Evolutionary conservation across 345 rosid genomes (phyloP).

Genomic region (Hypericum perforatum): DNA sequence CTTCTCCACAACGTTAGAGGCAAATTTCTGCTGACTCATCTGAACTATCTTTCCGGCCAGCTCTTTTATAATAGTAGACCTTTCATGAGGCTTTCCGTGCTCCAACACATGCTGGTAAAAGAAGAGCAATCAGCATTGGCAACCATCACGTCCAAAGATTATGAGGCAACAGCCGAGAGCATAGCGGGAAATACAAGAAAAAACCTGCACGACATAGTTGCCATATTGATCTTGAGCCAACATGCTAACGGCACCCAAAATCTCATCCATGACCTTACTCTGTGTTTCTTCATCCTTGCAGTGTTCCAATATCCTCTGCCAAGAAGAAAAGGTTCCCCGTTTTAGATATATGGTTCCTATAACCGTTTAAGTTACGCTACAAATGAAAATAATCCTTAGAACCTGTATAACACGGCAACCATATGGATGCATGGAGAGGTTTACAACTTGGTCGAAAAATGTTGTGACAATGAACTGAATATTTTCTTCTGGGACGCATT

Average conservation of each 20-base stretch:
- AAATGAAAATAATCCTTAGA: neutral
- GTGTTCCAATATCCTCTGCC: conserved; percentile 55
- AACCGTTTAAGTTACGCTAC: neutral
- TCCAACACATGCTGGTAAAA: conserved; percentile 49
- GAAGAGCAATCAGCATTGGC: neutral
- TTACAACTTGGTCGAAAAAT: conserved; percentile 45
- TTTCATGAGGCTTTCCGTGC: conserved; percentile 63
- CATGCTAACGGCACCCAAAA: conserved; percentile 45
- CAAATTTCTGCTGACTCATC: conserved; percentile 66
- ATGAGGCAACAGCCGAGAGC: neutral
- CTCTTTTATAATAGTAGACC: conserved; percentile 41
- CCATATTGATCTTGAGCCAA: conserved; percentile 65
- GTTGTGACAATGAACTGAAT: conserved; percentile 39
- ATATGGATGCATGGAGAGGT: conserved; percentile 55
- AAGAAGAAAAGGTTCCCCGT: conserved; percentile 1
- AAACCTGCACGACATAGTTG: conserved; percentile 61
- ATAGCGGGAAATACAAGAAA: neutral
- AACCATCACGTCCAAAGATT: no score
- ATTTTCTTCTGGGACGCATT: conserved; percentile 51
- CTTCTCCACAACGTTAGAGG: conserved; percentile 59
- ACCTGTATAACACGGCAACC: conserved; percentile 71
- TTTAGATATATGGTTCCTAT: neutral
- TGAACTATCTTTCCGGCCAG: conserved; percentile 55
- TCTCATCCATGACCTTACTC: conserved; percentile 52
- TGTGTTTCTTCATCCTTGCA: conserved; percentile 39